A percentile compares a stretch with the other conserved stretches of the same genome.
These are phyloP conservation scores for Miscanthus lutarioriparius DNA, from an alignment of 176 grass and related monocot genomes.

Conservation along the genomic window DNA sequence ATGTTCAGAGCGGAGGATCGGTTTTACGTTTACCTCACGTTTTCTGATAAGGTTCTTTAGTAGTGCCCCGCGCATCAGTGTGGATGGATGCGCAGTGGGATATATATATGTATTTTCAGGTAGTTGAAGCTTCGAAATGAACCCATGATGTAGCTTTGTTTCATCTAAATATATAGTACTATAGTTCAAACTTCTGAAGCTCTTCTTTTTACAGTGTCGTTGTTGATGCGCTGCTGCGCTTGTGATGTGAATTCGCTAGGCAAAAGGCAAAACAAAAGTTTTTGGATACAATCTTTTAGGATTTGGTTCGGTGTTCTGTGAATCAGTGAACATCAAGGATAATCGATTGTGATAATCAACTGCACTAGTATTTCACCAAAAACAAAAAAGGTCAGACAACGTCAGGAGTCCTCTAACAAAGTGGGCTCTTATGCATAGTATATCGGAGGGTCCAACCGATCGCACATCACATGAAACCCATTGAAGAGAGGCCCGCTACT, in stretches of 20 bases:
- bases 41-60: conserved; percentile 28
- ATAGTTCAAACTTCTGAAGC: neutral
- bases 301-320: neutral
- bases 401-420: neutral
- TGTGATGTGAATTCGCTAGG: too few relatives aligned
- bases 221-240: neutral
- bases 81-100: neutral
- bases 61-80: conserved; percentile 11
- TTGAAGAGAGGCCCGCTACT: neutral
- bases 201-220: neutral
- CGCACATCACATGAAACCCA: neutral
- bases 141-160: conserved; percentile 1
- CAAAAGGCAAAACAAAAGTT: too few relatives aligned
- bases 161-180: neutral
- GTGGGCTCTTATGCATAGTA: neutral
- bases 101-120: neutral
- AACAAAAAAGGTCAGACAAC: too few relatives aligned
- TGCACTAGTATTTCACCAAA: too few relatives aligned
- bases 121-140: neutral
- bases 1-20: conserved; percentile 12
- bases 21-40: neutral
- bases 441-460: neutral
- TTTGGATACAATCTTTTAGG: neutral
- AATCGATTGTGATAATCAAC: neutral
- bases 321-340: neutral